phyloP scores from a whole-genome alignment of 176 grass and related monocot species.

The Alloteropsis semialata region DNA sequence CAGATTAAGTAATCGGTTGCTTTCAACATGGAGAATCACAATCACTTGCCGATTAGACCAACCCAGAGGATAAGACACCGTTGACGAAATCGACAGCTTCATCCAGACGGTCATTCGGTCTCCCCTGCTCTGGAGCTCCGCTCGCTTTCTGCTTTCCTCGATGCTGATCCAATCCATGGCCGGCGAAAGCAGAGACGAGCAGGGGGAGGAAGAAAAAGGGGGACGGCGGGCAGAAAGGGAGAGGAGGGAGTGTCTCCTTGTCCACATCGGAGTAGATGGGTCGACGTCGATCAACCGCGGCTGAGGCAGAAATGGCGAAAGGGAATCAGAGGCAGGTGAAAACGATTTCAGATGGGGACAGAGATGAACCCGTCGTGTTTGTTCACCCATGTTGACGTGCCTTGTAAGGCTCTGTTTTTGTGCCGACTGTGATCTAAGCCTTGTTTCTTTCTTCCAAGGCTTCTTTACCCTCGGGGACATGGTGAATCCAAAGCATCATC shows the following conservation, averaged over 20 bases:
- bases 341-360: slow-evolving; percentile 1
- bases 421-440: neutral
- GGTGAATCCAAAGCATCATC: neutral
- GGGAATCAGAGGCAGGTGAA: slow-evolving; percentile 4
- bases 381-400: neutral
- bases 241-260: neutral
- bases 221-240: neutral
- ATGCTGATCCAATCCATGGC: neutral
- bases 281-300: neutral
- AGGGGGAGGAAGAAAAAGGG: neutral
- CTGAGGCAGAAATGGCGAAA: neutral
- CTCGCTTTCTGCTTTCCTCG: slow-evolving; percentile 18
- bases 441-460: neutral
- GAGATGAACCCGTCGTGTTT: neutral
- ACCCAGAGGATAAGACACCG: neutral
- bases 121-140: neutral
- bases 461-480: neutral
- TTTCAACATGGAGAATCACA: neutral
- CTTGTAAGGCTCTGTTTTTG: neutral
- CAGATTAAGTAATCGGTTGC: neutral
- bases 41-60: slow-evolving; percentile 9
- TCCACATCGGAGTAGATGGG: neutral
- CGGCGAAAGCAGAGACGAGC: neutral
- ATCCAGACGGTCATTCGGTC: neutral
- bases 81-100: neutral